A percentile compares a stretch with the other conserved stretches of the same genome.
These are phyloP conservation scores for Alternaria hordeiaustralica DNA, from an alignment of 2,329 filamentous ascomycete species.

Conservation along the genomic window DNA sequence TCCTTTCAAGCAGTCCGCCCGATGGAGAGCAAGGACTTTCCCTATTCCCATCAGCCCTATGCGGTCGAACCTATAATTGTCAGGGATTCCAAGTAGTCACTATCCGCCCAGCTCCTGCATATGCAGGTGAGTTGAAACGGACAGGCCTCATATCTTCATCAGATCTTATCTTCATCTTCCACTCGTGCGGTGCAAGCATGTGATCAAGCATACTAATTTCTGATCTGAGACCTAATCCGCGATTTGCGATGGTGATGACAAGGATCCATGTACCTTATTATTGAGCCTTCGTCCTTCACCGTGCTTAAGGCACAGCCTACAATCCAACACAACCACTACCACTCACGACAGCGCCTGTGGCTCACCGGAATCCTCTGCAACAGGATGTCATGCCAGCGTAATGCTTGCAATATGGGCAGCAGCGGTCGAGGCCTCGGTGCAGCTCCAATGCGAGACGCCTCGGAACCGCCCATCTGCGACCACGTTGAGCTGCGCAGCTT, in stretches of 20 bases:
- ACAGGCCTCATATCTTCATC: constrained; percentile 6
- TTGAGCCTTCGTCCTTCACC: constrained; percentile 9
- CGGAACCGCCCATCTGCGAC: constrained; percentile 25
- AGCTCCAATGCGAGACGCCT: constrained; percentile 11
- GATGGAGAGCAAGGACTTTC: constrained; percentile 19
- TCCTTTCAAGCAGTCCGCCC: constrained; percentile 1
- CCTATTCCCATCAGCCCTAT: constrained; percentile 34
- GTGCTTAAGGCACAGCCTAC: constrained; percentile 9
- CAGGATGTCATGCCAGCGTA: constrained; percentile 24
- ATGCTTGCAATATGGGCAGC: constrained; percentile 5
- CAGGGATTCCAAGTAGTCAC: constrained; percentile 14
- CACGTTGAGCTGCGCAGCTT: constrained; percentile 25
- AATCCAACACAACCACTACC: constrained; percentile 2
- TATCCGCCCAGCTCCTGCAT: constrained; percentile 12
- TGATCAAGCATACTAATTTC: constrained; percentile 2
- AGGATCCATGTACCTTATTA: constrained; percentile 14
- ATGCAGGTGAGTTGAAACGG: constrained; percentile 15
- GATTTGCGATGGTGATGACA: constrained; percentile 14
- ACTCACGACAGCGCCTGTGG: constrained; percentile 1
- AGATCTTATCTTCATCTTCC: background rate
- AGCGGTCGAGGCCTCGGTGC: constrained; percentile 13
- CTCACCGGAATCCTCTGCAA: constrained; percentile 27
- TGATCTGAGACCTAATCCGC: constrained; percentile 3
- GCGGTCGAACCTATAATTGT: constrained; percentile 14
- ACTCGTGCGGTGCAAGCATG: constrained; percentile 13